Base-by-base conservation (phyloP, 164 flowering plant species). In the Stephania cephalantha region DNA sequence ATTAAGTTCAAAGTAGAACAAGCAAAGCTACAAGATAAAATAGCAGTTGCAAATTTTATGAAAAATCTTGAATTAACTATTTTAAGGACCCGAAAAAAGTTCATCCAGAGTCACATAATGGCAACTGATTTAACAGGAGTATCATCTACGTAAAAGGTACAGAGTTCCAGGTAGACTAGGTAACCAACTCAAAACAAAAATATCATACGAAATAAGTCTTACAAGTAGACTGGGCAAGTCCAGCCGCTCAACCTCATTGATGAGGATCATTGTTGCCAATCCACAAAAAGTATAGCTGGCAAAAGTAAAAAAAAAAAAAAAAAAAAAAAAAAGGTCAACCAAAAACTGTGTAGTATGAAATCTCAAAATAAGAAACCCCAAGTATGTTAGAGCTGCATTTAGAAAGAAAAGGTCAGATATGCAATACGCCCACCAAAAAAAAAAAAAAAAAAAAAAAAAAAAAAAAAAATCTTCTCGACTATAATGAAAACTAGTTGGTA, bases 211-310 rank as follows among this genome's bases (percentile, higher is more conserved):
- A 68, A 69, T 18, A 75, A 64, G 48, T 77, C 97, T 94, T 87
- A 95, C 99, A 77, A 89, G 76, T 75, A 96, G 81, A 61, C 85
- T 77, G 65, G 84, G 78, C 82, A 96, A 83, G 84, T 96, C 90
- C 93, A 96, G 81, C 31, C 91, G 92, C 64, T 88, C 69, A 71
- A 82, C 92, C 85, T 91, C 97, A 63, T 88, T 82, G 78, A 92
- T 91, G 79, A 93, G 75, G 79, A 91, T 87, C 95, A 96, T 87
- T 73, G 97, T 75, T 25, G 98, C 97, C 85, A 96, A 78, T 35
- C 98, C 99, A 85, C 99, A 95, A 79, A 87, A 95, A 64, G 98
- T 90, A 78, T 95, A 95, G 88, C 98, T 95, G 76, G 63, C 31
- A 25, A 48, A 81, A 76, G 55, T 77, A 75, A 75, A 70, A 11